Evolutionary conservation across 2,329 filamentous ascomycete genomes (phyloP), one percentile per base, ranked within the genome.

Genomic region (Elsinoe batatas): DNA sequence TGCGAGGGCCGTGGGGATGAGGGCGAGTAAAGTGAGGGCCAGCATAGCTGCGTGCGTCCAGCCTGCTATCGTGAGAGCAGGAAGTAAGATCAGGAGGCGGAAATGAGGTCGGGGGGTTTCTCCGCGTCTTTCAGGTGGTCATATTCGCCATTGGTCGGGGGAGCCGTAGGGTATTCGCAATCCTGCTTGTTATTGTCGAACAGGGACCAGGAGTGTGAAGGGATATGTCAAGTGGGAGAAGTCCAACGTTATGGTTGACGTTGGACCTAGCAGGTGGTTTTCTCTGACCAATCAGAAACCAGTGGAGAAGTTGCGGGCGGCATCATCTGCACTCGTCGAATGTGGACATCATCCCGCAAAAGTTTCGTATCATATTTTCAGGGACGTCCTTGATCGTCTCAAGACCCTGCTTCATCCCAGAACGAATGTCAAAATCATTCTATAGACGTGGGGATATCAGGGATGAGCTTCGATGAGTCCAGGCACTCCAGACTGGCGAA

Each of bases 401-500:
- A 13, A 20, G 44, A 49, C 44, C 26, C 44, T 49, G 26, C 22
- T 51, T 51, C 10, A 20, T 33, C 13, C 18, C 15, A 35, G 15
- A 15, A 49, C 33, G 44, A 3, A 15, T 49, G 10, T 33, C 44
- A 33, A 11, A 49, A 46, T 30, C 11, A 10, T 33, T 30, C 26
- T 8, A 8, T 8, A 33, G 22, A 15, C 13, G 11, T 35, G 30
- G 32, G 10, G 8, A 3, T 11, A 20, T 26, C 6, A 20, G 47
- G 17, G 15, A 37, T 51, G 33, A 51, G 32, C 18, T 15, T 51
- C 47, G 33, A 51, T 51, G 47, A 51, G 47, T 51, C 47, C 47
- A 36, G 47, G 47, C 32, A 51, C 47, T 36, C 47, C 47, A 20
- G 47, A 51, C 37, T 51, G 47, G 47, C 47, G 47, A 38, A 38